Evolutionary conservation across 1,284 basidiomycete species (phyloP), one percentile per base, ranked within the genome.

Genomic region (Tilletia walkeri): DNA sequence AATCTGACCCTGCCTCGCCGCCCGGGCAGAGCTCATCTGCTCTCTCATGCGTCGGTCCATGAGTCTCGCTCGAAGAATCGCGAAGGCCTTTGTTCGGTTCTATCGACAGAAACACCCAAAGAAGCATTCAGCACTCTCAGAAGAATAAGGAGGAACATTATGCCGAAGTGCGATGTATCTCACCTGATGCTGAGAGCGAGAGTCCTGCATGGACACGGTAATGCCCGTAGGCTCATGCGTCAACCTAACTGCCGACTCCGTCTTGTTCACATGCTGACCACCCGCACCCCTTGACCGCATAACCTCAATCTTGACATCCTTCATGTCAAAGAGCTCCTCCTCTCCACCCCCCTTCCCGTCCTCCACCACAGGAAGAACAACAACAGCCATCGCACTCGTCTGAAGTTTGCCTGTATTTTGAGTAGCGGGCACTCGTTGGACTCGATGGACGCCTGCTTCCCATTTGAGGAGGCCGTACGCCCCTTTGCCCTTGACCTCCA

Each of bases 221-320:
- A 98, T 92, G 0, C 95, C 94, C 0, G 94, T 93, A 0, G 96
- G 95, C 14, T 92, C 85, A 79, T 99, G 96, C 0, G 94, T 96
- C 47, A 99, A 85, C 0, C 96, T 90, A n/a, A 99, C 93, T 0
- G 96, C 96, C 0, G 94, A 97, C 84, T 99, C 96, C 0, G 95
- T 99, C 87, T 93, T 94, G 86, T 99, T 99, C 79, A 99, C 96
- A 85, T 99, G 95, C 87, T 94, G 94, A n/a, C 96, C 95, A 65
- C 96, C 96, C 2, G 96, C 95, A 63, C 96, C 96, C 45, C 94
- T 86, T 0, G 95, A 89, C 20, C 95, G 89, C 95, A 98, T 97
- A 59, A 95, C 93, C 80, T 98, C 95, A 2, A 92, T 84, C 77
- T 88, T 91, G 66, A 98, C 89, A 72, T 99, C 95, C 70, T 92